These are phyloP conservation scores for Elymus sibiricus DNA, from an alignment of 176 grass and related monocot genomes.

Conservation along the genomic window DNA sequence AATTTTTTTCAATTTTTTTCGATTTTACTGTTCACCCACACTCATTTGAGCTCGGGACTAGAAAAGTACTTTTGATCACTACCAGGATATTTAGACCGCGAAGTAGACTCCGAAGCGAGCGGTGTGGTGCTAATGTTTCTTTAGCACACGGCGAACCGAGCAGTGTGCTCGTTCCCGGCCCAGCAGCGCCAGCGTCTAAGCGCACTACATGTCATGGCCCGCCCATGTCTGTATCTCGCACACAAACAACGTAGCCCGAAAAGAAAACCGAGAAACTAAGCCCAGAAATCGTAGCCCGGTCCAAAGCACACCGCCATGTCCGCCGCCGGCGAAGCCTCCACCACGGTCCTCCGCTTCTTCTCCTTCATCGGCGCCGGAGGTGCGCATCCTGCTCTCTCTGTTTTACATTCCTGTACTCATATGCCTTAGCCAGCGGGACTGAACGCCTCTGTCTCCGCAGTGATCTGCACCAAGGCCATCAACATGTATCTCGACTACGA, in stretches of 20 bases:
- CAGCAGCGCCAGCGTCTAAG: too few species aligned
- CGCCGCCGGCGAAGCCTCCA: conserved; percentile 56
- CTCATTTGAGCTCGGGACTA: too few species aligned
- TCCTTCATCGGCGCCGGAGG: conserved; percentile 87
- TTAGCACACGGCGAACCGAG: too few species aligned
- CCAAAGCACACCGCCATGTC: conserved; percentile 21
- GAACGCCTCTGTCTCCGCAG: conserved; percentile 29
- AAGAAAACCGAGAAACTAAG: background rate
- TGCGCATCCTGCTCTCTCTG: background rate
- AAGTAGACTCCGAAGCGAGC: too few species aligned
- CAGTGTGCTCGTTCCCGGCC: too few species aligned
- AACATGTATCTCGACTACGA: conserved; percentile 78
- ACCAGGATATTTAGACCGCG: too few species aligned
- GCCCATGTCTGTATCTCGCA: background rate
- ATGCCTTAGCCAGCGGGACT: background rate
- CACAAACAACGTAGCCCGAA: background rate
- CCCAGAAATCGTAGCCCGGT: background rate
- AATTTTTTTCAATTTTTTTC: too few species aligned
- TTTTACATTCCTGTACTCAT: background rate
- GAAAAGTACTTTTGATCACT: too few species aligned
- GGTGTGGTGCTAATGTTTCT: too few species aligned
- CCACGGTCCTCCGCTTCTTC: conserved; percentile 77
- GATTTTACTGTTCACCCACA: too few species aligned
- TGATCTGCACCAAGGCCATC: conserved; percentile 93
- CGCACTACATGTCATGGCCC: background rate